Percentiles rank a stretch among this genome's conserved stretches.
These are phyloP conservation scores for Candida krabiensis DNA, from an alignment of 805 yeast species.

Conservation along the genomic window DNA sequence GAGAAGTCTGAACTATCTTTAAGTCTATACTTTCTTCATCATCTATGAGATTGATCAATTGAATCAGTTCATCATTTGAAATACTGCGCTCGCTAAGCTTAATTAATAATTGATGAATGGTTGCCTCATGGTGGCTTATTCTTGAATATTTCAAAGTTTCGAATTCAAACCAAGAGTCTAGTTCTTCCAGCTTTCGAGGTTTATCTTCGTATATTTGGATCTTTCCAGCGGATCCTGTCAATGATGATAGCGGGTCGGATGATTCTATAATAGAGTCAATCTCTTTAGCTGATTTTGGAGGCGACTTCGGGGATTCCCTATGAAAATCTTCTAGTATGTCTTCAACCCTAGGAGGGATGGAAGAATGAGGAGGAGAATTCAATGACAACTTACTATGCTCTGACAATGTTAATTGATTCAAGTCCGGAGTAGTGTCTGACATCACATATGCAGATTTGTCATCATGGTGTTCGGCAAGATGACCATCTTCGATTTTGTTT, in stretches of 20 bases:
- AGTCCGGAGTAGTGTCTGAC: conserved; percentile 23
- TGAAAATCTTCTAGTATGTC: neutral
- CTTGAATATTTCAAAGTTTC: conserved; percentile 14
- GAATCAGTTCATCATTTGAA: conserved; percentile 12
- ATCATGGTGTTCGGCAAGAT: neutral
- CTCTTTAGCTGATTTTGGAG: conserved; percentile 14
- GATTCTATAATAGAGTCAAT: conserved; percentile 20
- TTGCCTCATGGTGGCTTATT: neutral
- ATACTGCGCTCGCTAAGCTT: conserved; percentile 14
- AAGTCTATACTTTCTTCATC: conserved; percentile 3
- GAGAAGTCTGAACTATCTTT: conserved; percentile 9
- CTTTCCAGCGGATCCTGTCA: conserved; percentile 18
- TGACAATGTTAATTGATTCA: conserved; percentile 17
- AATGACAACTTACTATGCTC: conserved; percentile 9
- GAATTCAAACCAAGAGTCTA: conserved; percentile 22
- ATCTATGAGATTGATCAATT: conserved; percentile 13
- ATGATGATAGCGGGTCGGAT: conserved; percentile 24
- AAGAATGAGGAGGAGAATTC: neutral
- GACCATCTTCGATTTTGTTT: conserved; percentile 1
- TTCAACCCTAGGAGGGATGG: conserved; percentile 1
- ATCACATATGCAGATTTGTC: conserved; percentile 6
- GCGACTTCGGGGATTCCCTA: conserved; percentile 3
- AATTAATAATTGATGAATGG: conserved; percentile 6
- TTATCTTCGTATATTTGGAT: conserved; percentile 24
- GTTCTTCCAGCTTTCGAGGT: conserved; percentile 7